These are phyloP conservation scores for Galerina sulciceps DNA, from an alignment of 768 basidiomycete species.

Conservation along the genomic window DNA sequence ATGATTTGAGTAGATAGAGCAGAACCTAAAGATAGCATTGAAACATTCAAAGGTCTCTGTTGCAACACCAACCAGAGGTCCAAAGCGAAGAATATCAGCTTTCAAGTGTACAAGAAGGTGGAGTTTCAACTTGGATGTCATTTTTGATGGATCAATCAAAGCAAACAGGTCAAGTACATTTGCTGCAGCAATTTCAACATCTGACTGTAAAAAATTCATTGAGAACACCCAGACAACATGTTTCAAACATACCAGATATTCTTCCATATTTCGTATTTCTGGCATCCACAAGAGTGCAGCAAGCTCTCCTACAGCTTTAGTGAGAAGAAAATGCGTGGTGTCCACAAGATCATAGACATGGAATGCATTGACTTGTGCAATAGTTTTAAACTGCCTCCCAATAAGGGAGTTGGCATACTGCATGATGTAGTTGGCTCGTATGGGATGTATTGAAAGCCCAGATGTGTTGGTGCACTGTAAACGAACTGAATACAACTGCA, in stretches of 20 bases:
- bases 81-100: slow-evolving; percentile 38
- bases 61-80: slow-evolving; percentile 37
- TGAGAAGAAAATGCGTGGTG: slow-evolving; percentile 24
- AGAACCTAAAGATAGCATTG: slow-evolving; percentile 44
- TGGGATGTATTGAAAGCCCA: slow-evolving; percentile 33
- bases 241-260: slow-evolving; percentile 34
- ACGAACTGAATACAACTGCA: slow-evolving; percentile 29
- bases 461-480: slow-evolving; percentile 34
- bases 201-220: slow-evolving; percentile 20
- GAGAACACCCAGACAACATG: not conserved
- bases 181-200: slow-evolving; percentile 30
- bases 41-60: slow-evolving; percentile 43
- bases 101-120: slow-evolving; percentile 38
- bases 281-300: slow-evolving; percentile 44
- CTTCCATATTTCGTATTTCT: slow-evolving; percentile 37
- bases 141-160: slow-evolving; percentile 35
- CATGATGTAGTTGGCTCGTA: slow-evolving; percentile 45
- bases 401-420: slow-evolving; percentile 47
- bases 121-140: slow-evolving; percentile 38
- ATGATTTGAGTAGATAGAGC: slow-evolving; percentile 45
- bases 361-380: slow-evolving; percentile 40
- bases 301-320: slow-evolving; percentile 36
- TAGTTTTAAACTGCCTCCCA: slow-evolving; percentile 43
- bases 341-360: slow-evolving; percentile 38
- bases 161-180: slow-evolving; percentile 43